A percentile compares a stretch with the other conserved stretches of the same genome.
Conservation (phyloP, 2,329 filamentous ascomycete species). For the Colletotrichum sansevieriae region DNA sequence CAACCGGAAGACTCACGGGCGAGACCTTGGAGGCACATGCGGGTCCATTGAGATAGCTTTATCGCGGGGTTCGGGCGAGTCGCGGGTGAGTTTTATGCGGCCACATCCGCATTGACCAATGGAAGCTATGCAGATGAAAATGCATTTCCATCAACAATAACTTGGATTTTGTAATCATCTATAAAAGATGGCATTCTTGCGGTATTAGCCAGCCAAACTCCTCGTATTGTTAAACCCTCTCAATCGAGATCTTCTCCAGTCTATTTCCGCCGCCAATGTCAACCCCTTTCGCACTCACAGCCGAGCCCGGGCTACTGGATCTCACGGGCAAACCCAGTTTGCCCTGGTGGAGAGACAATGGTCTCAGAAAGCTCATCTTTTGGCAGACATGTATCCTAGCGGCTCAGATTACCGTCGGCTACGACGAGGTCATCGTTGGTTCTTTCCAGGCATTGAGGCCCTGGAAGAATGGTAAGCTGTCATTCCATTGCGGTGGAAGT, state of each 20-base stretch:
- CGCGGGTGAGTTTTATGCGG: conserved; percentile 4
- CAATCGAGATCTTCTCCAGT: neutral
- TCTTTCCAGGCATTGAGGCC: conserved; percentile 2
- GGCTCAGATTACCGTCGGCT: conserved; percentile 1
- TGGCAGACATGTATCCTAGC: neutral
- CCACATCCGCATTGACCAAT: neutral
- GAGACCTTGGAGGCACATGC: neutral
- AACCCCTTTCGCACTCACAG: neutral
- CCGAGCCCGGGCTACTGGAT: conserved; percentile 2
- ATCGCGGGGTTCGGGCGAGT: conserved; percentile 7
- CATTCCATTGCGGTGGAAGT: neutral
- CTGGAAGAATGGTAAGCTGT: conserved; percentile 5
- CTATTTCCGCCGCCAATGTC: neutral
- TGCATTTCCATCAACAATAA: conserved; percentile 1
- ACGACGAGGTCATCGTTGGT: neutral
- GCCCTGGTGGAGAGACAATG: conserved; percentile 3
- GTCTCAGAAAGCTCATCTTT: conserved; percentile 6
- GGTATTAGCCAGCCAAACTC: neutral
- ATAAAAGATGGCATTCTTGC: neutral
- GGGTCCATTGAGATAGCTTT: neutral
- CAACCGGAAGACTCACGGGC: conserved; percentile 3
- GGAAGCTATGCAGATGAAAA: conserved; percentile 4
- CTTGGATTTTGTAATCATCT: neutral
- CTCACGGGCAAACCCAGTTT: neutral
- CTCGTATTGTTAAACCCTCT: neutral